Percentiles rank a stretch among this genome's conserved stretches.
Conservation (phyloP, 2,329 filamentous ascomycete species). For the Phialocephala subalpina region DNA sequence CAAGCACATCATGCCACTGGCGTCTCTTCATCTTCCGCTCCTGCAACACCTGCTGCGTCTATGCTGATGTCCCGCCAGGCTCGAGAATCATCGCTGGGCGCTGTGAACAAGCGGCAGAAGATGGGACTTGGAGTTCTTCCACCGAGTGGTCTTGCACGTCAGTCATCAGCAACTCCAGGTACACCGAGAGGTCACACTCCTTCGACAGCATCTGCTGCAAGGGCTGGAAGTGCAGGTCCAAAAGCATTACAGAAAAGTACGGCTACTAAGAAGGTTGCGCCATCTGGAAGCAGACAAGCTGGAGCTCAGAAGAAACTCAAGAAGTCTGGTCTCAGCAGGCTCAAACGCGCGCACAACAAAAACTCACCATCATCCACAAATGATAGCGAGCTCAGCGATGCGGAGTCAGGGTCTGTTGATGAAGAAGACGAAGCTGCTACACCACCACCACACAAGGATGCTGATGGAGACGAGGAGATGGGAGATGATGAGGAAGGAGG, state of each 20-base stretch:
- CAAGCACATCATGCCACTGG: constrained; percentile 35
- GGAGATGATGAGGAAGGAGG: constrained; percentile 73
- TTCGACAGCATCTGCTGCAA: constrained; percentile 38
- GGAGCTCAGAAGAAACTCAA: constrained; percentile 40
- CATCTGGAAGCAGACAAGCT: constrained; percentile 43
- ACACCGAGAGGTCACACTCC: constrained; percentile 61
- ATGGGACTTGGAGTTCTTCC: constrained; percentile 54
- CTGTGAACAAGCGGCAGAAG: constrained; percentile 61
- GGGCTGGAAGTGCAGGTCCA: constrained; percentile 68
- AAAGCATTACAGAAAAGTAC: constrained; percentile 49
- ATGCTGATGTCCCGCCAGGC: constrained; percentile 63
- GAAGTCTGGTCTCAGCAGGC: constrained; percentile 69
- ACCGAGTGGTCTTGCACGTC: constrained; percentile 65
- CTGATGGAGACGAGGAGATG: constrained; percentile 60
- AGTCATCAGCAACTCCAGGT: constrained; percentile 69
- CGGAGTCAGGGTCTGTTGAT: constrained; percentile 62
- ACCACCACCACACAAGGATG: constrained; percentile 58
- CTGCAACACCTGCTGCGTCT: constrained; percentile 66
- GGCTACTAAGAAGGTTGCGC: constrained; percentile 45
- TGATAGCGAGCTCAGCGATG: constrained; percentile 71
- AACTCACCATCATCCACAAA: constrained; percentile 69
- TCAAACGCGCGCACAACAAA: constrained; percentile 61
- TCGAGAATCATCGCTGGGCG: constrained; percentile 65
- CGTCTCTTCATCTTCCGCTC: constrained; percentile 56
- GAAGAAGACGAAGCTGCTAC: constrained; percentile 53